Evolutionary conservation across 257 asterid species (phyloP).

Genomic region (Solanum neorickii): DNA sequence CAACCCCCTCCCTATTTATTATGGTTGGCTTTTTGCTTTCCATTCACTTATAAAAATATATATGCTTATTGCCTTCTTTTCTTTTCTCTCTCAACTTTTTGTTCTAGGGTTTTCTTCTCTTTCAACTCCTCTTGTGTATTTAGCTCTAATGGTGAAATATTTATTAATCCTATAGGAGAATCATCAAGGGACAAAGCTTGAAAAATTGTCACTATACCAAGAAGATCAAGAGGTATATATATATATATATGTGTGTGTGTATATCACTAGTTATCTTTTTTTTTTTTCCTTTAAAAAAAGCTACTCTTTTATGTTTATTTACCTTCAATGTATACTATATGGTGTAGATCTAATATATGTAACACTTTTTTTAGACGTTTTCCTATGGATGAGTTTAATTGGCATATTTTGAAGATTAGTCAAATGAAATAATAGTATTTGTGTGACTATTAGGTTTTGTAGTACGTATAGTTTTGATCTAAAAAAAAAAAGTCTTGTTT

Average conservation of each 20-base stretch:
- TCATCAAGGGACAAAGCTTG: neutral
- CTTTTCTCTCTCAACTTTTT: neutral
- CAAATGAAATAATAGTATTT: neutral
- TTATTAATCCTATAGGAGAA: neutral
- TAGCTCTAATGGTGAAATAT: neutral
- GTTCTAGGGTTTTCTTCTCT: neutral
- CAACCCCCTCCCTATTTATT: neutral
- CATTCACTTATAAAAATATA: neutral
- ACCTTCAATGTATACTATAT: neutral
- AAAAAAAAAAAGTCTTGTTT: neutral
- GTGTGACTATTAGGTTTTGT: neutral
- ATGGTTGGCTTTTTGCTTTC: neutral
- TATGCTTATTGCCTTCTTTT: neutral
- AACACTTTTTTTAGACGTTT: neutral
- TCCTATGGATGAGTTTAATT: neutral
- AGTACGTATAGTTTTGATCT: neutral
- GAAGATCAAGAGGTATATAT: neutral
- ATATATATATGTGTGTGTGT: too few relatives aligned
- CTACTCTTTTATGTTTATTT: neutral
- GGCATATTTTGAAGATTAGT: neutral
- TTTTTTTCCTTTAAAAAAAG: neutral
- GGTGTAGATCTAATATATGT: neutral
- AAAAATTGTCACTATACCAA: neutral
- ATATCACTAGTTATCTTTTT: neutral
- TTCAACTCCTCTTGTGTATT: neutral